Evolutionary conservation across 768 basidiomycete species (phyloP).

Genomic region (Mycena pura): DNA sequence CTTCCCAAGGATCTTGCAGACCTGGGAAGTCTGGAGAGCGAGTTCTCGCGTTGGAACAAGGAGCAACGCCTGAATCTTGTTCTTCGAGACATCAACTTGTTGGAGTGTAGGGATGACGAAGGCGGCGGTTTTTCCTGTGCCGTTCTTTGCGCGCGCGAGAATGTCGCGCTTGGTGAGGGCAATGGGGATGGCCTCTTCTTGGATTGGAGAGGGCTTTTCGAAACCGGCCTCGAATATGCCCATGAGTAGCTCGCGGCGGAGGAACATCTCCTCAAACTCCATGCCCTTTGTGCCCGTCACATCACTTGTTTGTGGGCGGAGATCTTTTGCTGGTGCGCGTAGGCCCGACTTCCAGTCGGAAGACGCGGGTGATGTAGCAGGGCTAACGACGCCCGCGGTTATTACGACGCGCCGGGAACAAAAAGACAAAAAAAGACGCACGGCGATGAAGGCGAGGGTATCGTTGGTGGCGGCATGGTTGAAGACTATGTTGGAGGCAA

Average conservation of each 20-base stretch:
- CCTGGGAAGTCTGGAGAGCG: conserved; percentile 97
- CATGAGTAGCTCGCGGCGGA: conserved; percentile 96
- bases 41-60: conserved; percentile 99
- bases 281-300: conserved; percentile 92
- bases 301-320: conserved; percentile 96
- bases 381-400: conserved; percentile 9
- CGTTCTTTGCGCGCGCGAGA: conserved; percentile 94
- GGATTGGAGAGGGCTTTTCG: conserved; percentile 96
- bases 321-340: conserved; percentile 87
- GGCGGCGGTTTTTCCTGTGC: conserved; percentile 98
- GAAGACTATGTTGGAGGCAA: neutral
- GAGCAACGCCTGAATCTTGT: conserved; percentile 94
- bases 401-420: conserved; percentile 1
- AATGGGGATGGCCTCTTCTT: conserved; percentile 98
- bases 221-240: conserved; percentile 99
- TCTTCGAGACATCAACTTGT: conserved; percentile 81
- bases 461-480: conserved; percentile 19
- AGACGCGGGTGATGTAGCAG: conserved; percentile 17
- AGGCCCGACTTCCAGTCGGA: conserved; percentile 77
- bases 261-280: conserved; percentile 94
- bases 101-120: conserved; percentile 98
- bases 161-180: conserved; percentile 93
- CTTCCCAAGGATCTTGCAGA: conserved; percentile 96
- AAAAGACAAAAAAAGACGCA: conserved; percentile 5
- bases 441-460: conserved; percentile 18